phyloP scores from a whole-genome alignment of 495 filamentous ascomycete genomes.

The Annulohypoxylon nitens region DNA sequence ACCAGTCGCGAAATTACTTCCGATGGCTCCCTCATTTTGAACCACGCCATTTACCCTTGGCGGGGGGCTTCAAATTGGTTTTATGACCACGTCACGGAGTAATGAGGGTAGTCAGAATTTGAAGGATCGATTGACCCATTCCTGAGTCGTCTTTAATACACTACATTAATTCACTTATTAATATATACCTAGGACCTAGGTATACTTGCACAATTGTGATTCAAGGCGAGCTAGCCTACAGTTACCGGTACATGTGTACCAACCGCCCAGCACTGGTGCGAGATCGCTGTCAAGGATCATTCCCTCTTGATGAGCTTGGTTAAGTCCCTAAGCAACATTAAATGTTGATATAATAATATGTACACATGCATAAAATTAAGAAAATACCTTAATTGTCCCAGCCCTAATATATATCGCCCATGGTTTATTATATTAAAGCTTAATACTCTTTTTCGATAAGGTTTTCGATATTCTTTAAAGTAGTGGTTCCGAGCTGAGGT shows the following conservation, averaged over 20 bases:
- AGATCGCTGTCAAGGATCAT: not conserved
- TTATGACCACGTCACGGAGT: constrained; percentile 36
- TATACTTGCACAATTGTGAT: not conserved
- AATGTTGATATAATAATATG: too few species aligned
- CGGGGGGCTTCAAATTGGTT: constrained; percentile 32
- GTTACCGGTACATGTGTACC: not conserved
- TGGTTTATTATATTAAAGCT: constrained; percentile 1
- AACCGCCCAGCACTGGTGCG: not conserved
- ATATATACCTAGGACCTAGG: too few species aligned
- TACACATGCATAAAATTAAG: too few species aligned
- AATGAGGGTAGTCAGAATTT: constrained; percentile 24
- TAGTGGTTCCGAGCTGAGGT: too few species aligned
- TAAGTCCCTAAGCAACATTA: too few species aligned
- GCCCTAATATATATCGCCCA: too few species aligned
- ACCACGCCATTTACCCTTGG: constrained; percentile 45
- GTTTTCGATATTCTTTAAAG: not conserved
- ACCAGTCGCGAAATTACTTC: constrained; percentile 33
- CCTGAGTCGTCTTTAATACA: constrained; percentile 16
- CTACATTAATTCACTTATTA: constrained; percentile 28
- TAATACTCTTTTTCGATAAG: constrained; percentile 17
- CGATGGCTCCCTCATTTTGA: constrained; percentile 25
- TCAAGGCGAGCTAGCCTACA: not conserved
- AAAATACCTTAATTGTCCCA: too few species aligned
- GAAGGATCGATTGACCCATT: constrained; percentile 36
- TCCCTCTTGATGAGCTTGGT: too few species aligned